Percentiles rank a stretch among this genome's conserved stretches.
Conservation (phyloP, 73 alveolate genomes). For the Paramecium primaurelia region DNA sequence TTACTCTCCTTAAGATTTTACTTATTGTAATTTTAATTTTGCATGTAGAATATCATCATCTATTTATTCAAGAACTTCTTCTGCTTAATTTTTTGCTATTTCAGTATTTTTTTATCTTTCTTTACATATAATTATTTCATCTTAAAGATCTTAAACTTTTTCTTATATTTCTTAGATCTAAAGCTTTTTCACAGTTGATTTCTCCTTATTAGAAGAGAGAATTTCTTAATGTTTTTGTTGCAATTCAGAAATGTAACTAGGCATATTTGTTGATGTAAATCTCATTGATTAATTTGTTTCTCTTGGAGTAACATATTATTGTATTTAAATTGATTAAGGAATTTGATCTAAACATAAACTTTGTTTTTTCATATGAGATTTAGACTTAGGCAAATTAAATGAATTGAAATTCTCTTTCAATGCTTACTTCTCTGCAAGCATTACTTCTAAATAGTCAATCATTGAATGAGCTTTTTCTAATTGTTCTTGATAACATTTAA, state of each 20-base stretch:
- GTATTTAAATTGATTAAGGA: neutral
- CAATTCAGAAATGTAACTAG: slow-evolving; percentile 7
- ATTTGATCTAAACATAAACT: neutral
- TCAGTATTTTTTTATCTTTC: neutral
- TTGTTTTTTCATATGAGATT: neutral
- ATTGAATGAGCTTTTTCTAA: slow-evolving; percentile 19
- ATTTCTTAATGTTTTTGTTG: neutral
- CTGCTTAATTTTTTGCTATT: neutral
- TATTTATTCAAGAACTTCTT: neutral
- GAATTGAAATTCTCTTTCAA: slow-evolving; percentile 6
- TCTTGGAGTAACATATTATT: slow-evolving; percentile 9
- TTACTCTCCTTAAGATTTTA: neutral
- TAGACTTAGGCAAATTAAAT: neutral
- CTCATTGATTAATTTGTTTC: neutral
- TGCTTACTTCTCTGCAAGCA: slow-evolving; percentile 1
- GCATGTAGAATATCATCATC: neutral
- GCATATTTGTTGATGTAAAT: neutral
- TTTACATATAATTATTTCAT: slow-evolving; percentile 1
- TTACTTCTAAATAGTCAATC: slow-evolving; percentile 12
- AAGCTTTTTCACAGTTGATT: neutral
- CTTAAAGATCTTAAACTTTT: neutral
- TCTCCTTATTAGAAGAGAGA: neutral
- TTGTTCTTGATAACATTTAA: slow-evolving; percentile 8
- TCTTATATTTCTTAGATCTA: neutral
- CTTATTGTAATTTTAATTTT: neutral